phyloP scores from a whole-genome alignment of 148 eudicot species.

The Salicornia ramosissima region DNA sequence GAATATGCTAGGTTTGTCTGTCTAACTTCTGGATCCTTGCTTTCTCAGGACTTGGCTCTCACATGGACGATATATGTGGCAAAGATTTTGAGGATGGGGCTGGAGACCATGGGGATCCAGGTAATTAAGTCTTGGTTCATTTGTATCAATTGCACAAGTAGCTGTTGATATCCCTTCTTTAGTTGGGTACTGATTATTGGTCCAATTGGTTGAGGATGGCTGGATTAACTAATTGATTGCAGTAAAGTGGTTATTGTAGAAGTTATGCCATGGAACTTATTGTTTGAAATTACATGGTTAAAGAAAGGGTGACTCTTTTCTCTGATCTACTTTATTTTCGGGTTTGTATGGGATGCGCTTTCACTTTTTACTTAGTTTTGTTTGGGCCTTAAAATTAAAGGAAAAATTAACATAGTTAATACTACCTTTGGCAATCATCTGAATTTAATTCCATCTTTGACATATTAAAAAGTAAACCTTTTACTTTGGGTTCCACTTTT shows the following conservation, averaged over 20 bases:
- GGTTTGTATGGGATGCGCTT: too few relatives aligned
- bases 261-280: background rate
- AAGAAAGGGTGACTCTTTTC: background rate
- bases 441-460: too few relatives aligned
- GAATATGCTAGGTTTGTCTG: background rate
- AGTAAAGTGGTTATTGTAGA: background rate
- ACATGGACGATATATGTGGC: constrained; percentile 78
- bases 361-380: too few relatives aligned
- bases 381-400: too few relatives aligned
- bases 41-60: constrained; percentile 75
- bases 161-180: background rate
- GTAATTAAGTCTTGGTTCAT: constrained; percentile 27
- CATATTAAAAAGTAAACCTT: too few relatives aligned
- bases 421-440: too few relatives aligned
- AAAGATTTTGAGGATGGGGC: constrained; percentile 71
- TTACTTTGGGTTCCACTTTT: too few relatives aligned
- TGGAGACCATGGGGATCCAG: constrained; percentile 96
- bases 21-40: background rate
- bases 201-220: background rate
- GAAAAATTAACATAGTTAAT: too few relatives aligned
- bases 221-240: background rate
- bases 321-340: background rate
- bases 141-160: background rate
- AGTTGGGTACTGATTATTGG: background rate
- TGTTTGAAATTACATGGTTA: background rate